Evolutionary conservation across 331 rosid species (phyloP).

Genomic region (Stylosanthes scabra): DNA sequence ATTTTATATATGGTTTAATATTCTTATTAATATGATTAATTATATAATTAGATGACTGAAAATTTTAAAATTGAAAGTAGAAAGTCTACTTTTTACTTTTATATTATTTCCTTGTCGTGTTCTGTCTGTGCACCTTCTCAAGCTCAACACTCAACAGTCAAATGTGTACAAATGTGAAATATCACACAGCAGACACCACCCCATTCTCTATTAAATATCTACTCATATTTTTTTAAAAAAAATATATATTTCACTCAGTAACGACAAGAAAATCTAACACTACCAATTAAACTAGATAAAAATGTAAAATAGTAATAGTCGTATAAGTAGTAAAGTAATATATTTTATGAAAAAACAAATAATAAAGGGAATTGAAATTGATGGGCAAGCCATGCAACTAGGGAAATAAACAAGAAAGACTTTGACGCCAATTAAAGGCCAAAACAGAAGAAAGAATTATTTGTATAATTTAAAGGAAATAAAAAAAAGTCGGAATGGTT

Average conservation of each 20-base stretch:
- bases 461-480: constrained; percentile 13
- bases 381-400: constrained; percentile 19
- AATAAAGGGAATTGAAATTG: background rate
- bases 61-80: no score
- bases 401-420: constrained; percentile 39
- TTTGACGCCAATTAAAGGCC: constrained; percentile 31
- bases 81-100: background rate
- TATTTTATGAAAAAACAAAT: background rate
- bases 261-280: background rate
- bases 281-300: background rate
- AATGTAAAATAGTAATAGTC: background rate
- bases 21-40: background rate
- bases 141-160: no score
- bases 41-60: background rate
- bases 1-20: background rate
- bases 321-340: background rate
- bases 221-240: background rate
- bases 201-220: background rate
- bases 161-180: no score
- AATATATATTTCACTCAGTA: background rate
- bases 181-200: no score
- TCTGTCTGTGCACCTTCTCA: no score
- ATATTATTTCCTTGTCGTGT: background rate
- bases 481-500: no score
- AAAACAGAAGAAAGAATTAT: constrained; percentile 6